phyloP scores from a whole-genome alignment of 306 rosid genomes.

The Betula pendula region DNA sequence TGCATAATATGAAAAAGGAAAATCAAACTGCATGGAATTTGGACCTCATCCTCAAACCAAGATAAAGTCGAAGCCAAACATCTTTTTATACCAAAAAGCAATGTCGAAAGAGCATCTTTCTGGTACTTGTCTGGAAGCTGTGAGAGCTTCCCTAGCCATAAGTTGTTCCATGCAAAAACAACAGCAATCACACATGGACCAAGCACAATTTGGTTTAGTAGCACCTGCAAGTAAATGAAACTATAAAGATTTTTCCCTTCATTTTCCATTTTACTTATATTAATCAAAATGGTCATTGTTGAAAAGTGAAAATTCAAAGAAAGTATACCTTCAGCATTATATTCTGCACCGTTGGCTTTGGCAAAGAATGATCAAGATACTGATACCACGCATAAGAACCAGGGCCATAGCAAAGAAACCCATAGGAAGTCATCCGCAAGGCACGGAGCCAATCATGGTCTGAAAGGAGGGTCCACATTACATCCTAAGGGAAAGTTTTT shows the following conservation, averaged over 20 bases:
- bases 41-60: conserved; percentile 25
- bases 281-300: neutral
- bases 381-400: conserved; percentile 96
- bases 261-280: neutral
- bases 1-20: conserved; percentile 37
- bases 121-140: conserved; percentile 82
- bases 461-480: conserved; percentile 41
- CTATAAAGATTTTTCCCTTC: neutral
- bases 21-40: conserved; percentile 16
- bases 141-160: conserved; percentile 75
- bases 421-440: conserved; percentile 87
- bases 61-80: neutral
- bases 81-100: conserved; percentile 60
- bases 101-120: conserved; percentile 75
- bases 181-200: conserved; percentile 91
- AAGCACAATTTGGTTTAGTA: conserved; percentile 85
- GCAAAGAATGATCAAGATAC: conserved; percentile 64
- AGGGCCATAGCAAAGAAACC: conserved; percentile 86
- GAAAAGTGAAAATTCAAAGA: conserved; percentile 4
- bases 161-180: conserved; percentile 88
- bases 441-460: conserved; percentile 92
- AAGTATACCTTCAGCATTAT: conserved; percentile 66
- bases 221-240: conserved; percentile 48
- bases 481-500: conserved; percentile 47
- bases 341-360: conserved; percentile 59